These are phyloP conservation scores for Teratosphaeria viscida DNA, from an alignment of 2,329 filamentous ascomycete species.

Conservation along the genomic window DNA sequence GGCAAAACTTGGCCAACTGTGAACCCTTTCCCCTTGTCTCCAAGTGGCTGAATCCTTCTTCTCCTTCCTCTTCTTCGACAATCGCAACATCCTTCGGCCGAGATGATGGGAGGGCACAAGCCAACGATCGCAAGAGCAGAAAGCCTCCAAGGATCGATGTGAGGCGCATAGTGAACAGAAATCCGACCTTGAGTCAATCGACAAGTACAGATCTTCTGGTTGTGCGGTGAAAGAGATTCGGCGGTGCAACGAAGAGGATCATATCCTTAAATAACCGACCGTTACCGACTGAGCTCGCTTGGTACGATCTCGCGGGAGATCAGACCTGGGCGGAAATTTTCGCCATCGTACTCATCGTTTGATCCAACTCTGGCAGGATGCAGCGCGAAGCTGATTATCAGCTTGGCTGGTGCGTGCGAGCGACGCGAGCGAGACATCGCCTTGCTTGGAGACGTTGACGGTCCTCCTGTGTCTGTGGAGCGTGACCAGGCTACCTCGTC, in stretches of 20 bases:
- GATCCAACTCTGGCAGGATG: no score
- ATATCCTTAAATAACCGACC: neutral
- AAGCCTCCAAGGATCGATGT: neutral
- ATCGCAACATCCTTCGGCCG: neutral
- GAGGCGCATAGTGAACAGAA: neutral
- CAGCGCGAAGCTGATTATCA: no score
- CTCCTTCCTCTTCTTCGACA: neutral
- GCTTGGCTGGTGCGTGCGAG: no score
- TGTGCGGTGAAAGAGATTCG: neutral
- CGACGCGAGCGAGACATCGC: no score
- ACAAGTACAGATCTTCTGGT: no score
- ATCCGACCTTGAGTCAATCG: neutral
- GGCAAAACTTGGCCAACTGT: neutral
- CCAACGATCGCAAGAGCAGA: neutral
- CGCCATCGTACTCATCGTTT: no score
- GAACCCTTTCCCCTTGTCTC: neutral
- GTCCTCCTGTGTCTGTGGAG: no score
- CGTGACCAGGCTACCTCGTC: no score
- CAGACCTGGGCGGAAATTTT: neutral
- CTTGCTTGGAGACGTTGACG: no score
- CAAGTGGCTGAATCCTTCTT: neutral
- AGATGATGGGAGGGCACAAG: neutral
- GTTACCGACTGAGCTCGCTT: neutral
- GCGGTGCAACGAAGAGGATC: neutral
- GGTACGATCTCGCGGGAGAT: no score